Conservation (phyloP, 768 basidiomycete species). For the Podaxis sp. region DNA sequence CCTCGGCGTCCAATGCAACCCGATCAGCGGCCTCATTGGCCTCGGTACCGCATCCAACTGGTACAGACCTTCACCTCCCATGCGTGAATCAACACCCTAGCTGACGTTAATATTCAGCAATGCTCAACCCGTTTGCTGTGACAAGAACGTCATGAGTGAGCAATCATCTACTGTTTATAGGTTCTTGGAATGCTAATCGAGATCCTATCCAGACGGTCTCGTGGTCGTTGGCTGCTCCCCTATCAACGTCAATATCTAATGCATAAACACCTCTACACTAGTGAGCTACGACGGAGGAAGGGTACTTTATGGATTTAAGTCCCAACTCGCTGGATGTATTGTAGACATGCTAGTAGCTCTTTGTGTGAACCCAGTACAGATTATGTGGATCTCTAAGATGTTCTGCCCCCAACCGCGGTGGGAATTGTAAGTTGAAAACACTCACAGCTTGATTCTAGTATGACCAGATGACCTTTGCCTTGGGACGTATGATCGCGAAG, state of each 20-base stretch:
- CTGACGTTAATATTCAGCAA: slow-evolving; percentile 10
- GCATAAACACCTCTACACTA: not conserved
- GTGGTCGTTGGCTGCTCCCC: slow-evolving; percentile 21
- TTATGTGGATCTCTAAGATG: no score
- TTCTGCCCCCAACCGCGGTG: no score
- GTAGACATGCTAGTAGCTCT: no score
- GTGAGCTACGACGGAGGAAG: not conserved
- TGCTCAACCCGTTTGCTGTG: slow-evolving; percentile 22
- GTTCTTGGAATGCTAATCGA: not conserved
- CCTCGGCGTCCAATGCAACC: slow-evolving; percentile 20
- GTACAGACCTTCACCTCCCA: not conserved
- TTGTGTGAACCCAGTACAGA: no score
- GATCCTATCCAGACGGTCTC: slow-evolving; percentile 14
- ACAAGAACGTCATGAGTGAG: slow-evolving; percentile 20
- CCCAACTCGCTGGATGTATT: no score
- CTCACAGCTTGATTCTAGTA: no score
- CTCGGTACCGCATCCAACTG: slow-evolving; percentile 18
- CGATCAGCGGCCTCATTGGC: slow-evolving; percentile 19
- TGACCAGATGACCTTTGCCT: no score
- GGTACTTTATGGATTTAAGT: no score
- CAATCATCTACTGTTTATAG: not conserved
- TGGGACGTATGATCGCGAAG: no score
- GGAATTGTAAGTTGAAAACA: no score
- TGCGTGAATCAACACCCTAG: not conserved
- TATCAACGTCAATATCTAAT: slow-evolving; percentile 18